Percentiles rank a stretch among this genome's conserved stretches.
These are phyloP conservation scores for Polyplosphaeria fusca DNA, from an alignment of 495 filamentous ascomycete species.

Conservation along the genomic window DNA sequence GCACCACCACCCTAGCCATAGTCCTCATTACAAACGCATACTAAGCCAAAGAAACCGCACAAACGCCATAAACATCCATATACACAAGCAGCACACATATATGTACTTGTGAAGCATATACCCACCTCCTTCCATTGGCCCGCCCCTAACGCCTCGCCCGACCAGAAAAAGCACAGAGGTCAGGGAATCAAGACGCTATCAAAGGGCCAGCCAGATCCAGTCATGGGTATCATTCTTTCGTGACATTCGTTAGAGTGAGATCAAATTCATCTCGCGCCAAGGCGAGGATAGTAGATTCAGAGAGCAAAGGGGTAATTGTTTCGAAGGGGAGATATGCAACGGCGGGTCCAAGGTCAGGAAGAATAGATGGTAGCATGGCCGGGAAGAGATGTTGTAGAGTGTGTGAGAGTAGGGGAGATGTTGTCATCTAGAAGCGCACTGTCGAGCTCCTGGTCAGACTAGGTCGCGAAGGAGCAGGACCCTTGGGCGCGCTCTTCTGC, in stretches of 20 bases:
- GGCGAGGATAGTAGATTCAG: neutral
- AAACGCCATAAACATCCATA: neutral
- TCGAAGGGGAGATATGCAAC: neutral
- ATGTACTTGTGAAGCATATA: neutral
- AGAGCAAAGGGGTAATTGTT: neutral
- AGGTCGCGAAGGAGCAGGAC: conserved; percentile 9
- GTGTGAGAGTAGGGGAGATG: neutral
- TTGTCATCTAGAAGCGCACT: conserved; percentile 21
- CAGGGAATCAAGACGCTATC: neutral
- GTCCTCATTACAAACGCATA: no score
- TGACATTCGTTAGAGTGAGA: neutral
- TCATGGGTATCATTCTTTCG: conserved; percentile 13
- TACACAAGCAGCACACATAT: neutral
- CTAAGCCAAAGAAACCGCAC: no score
- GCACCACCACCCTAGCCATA: no score
- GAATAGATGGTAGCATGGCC: neutral
- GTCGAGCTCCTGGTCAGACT: conserved; percentile 17
- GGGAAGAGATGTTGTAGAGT: neutral
- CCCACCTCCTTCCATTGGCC: neutral
- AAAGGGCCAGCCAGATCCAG: neutral
- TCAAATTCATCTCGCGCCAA: neutral
- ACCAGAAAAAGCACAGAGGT: neutral
- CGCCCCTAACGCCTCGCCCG: neutral
- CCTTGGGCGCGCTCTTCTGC: conserved; percentile 4
- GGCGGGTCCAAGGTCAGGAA: neutral